Evolutionary conservation across 192 early-diverging fungal genomes (phyloP), one percentile per base, ranked within the genome.

Genomic region (Backusella psychrophila): DNA sequence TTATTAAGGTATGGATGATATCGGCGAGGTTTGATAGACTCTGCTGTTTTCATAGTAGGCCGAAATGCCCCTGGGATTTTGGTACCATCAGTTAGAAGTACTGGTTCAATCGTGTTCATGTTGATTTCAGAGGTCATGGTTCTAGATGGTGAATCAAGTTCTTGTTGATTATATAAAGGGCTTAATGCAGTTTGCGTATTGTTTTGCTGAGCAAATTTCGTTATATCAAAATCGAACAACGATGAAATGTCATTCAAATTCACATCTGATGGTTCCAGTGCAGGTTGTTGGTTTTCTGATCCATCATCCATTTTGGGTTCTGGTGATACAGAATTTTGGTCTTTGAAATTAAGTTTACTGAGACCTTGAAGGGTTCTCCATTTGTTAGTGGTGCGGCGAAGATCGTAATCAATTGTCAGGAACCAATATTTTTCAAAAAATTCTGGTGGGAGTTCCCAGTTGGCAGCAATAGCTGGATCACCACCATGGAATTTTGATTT

Each of bases 401-500:
- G 59, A 42, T 53, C 69, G 53, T 76, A 79, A 71, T 82, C 65
- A 11, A 79, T 79, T 3, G 66, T 75, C 36, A 78, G 35, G 49
- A 72, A 82, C 77, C 77, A 79, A 39, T 68, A 82, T 17, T 79
- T 79, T 41, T 73, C 75, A 71, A 82, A 75, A 35, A 82, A 82
- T 9, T 59, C 66, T 12, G 21, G 46, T 19, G 81, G 81, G 11
- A 82, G 74, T 14, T 82, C 77, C 81, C 81, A 82, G 19, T 75
- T 75, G n/a, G 42, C 66, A 26, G 81, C 69, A 41, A 74, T 41
- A 3, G 74, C 66, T 14, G 81, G 81, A 53, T 82, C 77, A 6
- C 74, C 72, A 46, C 81, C 81, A 46, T 82, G 81, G 31, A 82
- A 75, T 1, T 71, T 53, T 2, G 81, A 68, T 31, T 44, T 39